Evolutionary conservation across 2,329 filamentous ascomycete genomes (phyloP), one percentile per base, ranked within the genome.

Genomic region (Mollisia scopiformis): DNA sequence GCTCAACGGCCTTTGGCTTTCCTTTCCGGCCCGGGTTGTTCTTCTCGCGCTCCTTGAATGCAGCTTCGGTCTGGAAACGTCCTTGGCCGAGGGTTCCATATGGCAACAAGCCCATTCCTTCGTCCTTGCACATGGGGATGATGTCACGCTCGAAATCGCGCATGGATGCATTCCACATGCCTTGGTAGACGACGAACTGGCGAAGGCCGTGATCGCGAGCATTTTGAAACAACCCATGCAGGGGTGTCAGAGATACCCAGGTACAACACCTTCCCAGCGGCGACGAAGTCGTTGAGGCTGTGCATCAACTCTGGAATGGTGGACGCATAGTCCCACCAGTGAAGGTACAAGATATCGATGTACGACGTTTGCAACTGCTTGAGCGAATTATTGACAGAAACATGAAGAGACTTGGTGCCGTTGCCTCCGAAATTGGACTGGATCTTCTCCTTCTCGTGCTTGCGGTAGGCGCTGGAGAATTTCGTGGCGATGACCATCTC

Each of bases 181-280:
- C 88, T 74, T 89, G 86, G 73, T 89, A 90, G 39, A 90, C 82
- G 37, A 78, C 81, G 76, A 92, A 92, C 28, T 82, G 86, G 1
- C 84, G 83, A 27, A 91, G 79, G 14, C 87, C 88, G 64, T 91
- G 83, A 63, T 84, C 80, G 37, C 86, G 83, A 8, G 90, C 65
- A 47, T 91, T 85, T 85, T 71, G 79, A 80, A 10, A 88, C 86
- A 13, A 88, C 74, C 88, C 88, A 91, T 16, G 88, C 88, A 0
- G 88, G 88, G 0, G 84, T 85, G 66, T 91, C 87, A 53, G 80
- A 85, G 72, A 89, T 79, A 2, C 88, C 88, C 0, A 91, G 77
- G 66, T 90, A 89, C 21, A 87, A 74, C 0, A 90, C 86, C 67
- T 89, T 89, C 19, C 86, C 85, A 1, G 78, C 68, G 0, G 71